These are phyloP conservation scores for Mycena maculata DNA, from an alignment of 768 basidiomycete species.

Conservation along the genomic window DNA sequence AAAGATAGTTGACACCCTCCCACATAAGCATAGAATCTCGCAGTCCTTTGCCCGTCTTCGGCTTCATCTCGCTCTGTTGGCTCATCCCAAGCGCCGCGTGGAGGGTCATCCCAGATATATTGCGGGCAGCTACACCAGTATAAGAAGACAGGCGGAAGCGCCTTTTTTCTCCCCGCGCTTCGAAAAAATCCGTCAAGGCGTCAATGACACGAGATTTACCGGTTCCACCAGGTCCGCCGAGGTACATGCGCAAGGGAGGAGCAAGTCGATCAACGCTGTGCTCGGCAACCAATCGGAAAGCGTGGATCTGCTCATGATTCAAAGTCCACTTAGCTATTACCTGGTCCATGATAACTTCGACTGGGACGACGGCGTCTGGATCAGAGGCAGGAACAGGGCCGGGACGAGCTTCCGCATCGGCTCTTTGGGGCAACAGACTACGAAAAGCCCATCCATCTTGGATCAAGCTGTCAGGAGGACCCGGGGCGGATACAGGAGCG, in stretches of 20 bases:
- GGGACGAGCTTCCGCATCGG: not conserved
- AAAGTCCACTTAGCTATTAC: not conserved
- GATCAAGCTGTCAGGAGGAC: not conserved
- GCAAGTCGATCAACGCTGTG: not conserved
- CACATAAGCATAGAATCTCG: constrained; percentile 45
- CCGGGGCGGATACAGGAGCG: not conserved
- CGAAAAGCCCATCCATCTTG: not conserved
- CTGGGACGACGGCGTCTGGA: not conserved
- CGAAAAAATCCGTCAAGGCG: constrained; percentile 36
- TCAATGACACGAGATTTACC: constrained; percentile 43
- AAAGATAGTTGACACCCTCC: constrained; percentile 52
- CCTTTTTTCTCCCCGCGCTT: constrained; percentile 21
- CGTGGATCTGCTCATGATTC: not conserved
- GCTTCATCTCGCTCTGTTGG: not conserved
- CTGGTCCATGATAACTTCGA: not conserved
- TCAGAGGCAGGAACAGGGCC: not conserved
- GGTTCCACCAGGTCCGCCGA: constrained; percentile 45
- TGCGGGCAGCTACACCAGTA: constrained; percentile 53
- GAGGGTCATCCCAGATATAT: constrained; percentile 53
- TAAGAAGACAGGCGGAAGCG: constrained; percentile 46
- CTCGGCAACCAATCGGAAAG: not conserved
- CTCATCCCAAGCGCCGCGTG: constrained; percentile 46
- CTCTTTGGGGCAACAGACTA: not conserved
- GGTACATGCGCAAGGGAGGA: constrained; percentile 39
- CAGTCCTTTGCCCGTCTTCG: constrained; percentile 2